Base-by-base conservation (phyloP, 805 yeast genomes). In the Candida loeiensis region DNA sequence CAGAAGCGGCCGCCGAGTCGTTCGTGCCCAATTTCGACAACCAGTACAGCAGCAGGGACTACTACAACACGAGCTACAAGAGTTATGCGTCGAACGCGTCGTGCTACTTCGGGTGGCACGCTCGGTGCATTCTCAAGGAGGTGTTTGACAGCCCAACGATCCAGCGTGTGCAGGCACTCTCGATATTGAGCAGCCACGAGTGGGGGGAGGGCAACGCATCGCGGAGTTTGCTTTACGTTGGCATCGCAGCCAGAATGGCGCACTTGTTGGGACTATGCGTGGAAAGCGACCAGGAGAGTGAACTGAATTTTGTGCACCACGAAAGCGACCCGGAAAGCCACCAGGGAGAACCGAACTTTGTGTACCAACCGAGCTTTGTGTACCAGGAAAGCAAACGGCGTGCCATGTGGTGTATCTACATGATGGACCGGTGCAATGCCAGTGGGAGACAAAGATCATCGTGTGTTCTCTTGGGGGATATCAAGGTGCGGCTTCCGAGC, bases 371-470 rank as follows among this genome's bases (percentile, higher is more conserved):
- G 9, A 25, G 35, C 8, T 53, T 54, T 25, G 54, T 66, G 15
- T 41, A 50, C 5, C 38, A 46, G 11, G 73, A 67, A 39, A 50
- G 58, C 20, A 56, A 62, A 45, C 35, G 69, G 24, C 45, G 73
- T 32, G 64, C 73, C 3, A 48, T 66, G 3, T 67, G 73, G 73
- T 46, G 63, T 3, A 68, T 64, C 9, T 65, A 59, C 39, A 64
- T 66, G 69, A 64, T 67, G 70, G 73, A 66, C 44, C 41, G 69
- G 26, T 64, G 70, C 41, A 64, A 58, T 26, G 57, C 66, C 6
- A 58, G 66, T 44, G 69, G 69, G 3, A 45, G 64, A 36, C 51
- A 56, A 22, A 41, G 70, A 21, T 53, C 61, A 7, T 53, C 64
- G 13, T 61, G 66, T 20, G 54, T 66, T 4, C 50, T 52, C 38